These are phyloP conservation scores for Ascochyta viciae-villosae DNA, from an alignment of 2,329 filamentous ascomycete genomes.

Conservation along the genomic window DNA sequence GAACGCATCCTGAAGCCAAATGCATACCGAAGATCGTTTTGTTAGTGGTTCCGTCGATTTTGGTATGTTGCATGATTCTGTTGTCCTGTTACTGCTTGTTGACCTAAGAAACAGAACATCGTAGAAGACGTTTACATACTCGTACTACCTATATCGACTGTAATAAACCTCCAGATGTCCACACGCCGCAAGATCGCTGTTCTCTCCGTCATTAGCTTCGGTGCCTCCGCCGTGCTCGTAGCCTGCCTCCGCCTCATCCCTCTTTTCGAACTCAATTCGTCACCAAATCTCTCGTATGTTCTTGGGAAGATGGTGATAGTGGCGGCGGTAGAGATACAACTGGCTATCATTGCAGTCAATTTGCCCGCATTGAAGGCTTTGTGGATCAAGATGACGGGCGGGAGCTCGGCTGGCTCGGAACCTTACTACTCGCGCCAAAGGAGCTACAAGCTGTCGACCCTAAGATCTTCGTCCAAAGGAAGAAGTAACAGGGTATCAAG, in stretches of 20 bases:
- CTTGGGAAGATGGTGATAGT: slow-evolving; percentile 46
- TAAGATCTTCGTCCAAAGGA: background rate
- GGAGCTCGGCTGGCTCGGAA: background rate
- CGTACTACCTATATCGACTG: slow-evolving; percentile 28
- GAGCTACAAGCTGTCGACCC: slow-evolving; percentile 10
- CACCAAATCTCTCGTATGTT: slow-evolving; percentile 35
- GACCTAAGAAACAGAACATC: slow-evolving; percentile 23
- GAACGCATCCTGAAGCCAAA: slow-evolving; percentile 27
- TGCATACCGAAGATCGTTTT: slow-evolving; percentile 38
- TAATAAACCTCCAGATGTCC: slow-evolving; percentile 28
- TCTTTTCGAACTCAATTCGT: slow-evolving; percentile 30
- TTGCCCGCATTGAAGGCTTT: slow-evolving; percentile 43
- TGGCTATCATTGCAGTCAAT: slow-evolving; percentile 45
- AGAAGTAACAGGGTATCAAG: slow-evolving; percentile 12
- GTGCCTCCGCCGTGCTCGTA: slow-evolving; percentile 36
- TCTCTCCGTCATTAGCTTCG: slow-evolving; percentile 37
- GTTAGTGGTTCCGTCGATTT: slow-evolving; percentile 35
- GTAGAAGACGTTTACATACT: slow-evolving; percentile 31
- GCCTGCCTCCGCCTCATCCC: slow-evolving; percentile 27
- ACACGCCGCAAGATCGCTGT: slow-evolving; percentile 28
- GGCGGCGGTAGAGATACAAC: slow-evolving; percentile 41
- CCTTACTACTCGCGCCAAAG: background rate
- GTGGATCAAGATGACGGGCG: slow-evolving; percentile 27
- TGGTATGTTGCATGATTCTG: slow-evolving; percentile 19
- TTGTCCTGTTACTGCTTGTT: background rate